Evolutionary conservation across 352 stramenopile species (phyloP).

Genomic region (Globisporangium okanoganense): DNA sequence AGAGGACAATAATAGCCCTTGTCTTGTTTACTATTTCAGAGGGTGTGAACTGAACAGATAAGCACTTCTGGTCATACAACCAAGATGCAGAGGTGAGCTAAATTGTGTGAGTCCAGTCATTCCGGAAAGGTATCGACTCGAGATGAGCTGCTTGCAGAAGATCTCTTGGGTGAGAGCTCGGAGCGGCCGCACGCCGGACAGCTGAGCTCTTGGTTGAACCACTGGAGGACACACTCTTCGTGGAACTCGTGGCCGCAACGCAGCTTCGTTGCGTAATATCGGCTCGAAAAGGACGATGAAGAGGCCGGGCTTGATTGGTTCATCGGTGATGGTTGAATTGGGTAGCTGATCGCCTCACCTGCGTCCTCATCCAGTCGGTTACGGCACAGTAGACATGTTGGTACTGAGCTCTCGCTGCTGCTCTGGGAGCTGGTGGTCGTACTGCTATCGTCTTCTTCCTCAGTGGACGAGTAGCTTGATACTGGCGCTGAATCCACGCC

Average conservation of each 20-base stretch:
- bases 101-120: no score
- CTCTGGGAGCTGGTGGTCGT: neutral
- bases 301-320: neutral
- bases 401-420: neutral
- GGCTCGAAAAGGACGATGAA: neutral
- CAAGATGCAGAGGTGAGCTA: no score
- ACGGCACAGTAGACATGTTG: slow-evolving; percentile 6
- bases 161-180: neutral
- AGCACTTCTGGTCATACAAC: no score
- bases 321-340: neutral
- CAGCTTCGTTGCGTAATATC: slow-evolving; percentile 11
- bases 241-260: slow-evolving; percentile 17
- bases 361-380: slow-evolving; percentile 10
- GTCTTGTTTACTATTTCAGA: no score
- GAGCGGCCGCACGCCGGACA: slow-evolving; percentile 10
- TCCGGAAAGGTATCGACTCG: neutral
- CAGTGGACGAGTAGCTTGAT: neutral
- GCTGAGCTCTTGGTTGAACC: slow-evolving; percentile 9
- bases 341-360: neutral
- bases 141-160: neutral
- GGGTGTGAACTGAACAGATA: no score
- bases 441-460: neutral
- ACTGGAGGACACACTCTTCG: slow-evolving; percentile 14
- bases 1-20: no score
- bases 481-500: neutral